A percentile compares a stretch with the other conserved stretches of the same genome.
Evolutionary conservation across 2,329 filamentous ascomycete species (phyloP).

Genomic region (Stagonosporopsis tanaceti): DNA sequence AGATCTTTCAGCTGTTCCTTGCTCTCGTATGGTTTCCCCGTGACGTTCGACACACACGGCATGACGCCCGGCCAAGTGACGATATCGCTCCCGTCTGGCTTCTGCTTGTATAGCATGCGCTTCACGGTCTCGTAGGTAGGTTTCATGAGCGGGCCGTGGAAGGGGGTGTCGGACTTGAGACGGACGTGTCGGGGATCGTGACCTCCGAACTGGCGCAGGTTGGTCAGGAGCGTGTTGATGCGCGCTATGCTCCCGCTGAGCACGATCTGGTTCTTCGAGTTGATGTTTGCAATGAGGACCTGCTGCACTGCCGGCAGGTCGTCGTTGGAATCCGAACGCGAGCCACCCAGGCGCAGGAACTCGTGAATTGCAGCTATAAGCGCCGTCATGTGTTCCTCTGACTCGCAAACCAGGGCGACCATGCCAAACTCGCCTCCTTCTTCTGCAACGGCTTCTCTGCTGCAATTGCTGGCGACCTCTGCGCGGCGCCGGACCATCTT

Average conservation of each 20-base stretch:
- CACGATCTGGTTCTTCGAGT: conserved; percentile 95
- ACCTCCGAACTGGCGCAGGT: conserved; percentile 87
- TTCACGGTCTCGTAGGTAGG: conserved; percentile 81
- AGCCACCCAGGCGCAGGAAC: conserved; percentile 74
- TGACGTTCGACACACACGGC: conserved; percentile 87
- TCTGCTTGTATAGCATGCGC: conserved; percentile 67
- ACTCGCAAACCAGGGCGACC: conserved; percentile 89
- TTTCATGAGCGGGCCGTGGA: conserved; percentile 91
- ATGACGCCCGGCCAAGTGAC: conserved; percentile 78
- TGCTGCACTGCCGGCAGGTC: conserved; percentile 81
- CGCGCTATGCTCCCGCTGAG: conserved; percentile 84
- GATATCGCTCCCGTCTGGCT: conserved; percentile 67
- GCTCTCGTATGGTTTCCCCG: conserved; percentile 77
- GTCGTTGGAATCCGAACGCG: conserved; percentile 69
- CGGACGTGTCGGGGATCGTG: conserved; percentile 89
- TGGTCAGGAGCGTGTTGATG: conserved; percentile 81
- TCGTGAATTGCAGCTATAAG: conserved; percentile 79
- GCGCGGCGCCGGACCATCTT: conserved; percentile 79
- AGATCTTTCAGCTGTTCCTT: conserved; percentile 79
- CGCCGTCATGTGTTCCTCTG: conserved; percentile 71
- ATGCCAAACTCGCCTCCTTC: conserved; percentile 89
- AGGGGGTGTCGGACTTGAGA: conserved; percentile 86
- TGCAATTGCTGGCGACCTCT: conserved; percentile 83
- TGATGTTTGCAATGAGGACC: conserved; percentile 91
- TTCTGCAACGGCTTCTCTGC: conserved; percentile 67